A percentile compares a stretch with the other conserved stretches of the same genome.
Evolutionary conservation across 805 yeast genomes (phyloP).

Genomic region (Kodamaea hsintzibuensis): DNA sequence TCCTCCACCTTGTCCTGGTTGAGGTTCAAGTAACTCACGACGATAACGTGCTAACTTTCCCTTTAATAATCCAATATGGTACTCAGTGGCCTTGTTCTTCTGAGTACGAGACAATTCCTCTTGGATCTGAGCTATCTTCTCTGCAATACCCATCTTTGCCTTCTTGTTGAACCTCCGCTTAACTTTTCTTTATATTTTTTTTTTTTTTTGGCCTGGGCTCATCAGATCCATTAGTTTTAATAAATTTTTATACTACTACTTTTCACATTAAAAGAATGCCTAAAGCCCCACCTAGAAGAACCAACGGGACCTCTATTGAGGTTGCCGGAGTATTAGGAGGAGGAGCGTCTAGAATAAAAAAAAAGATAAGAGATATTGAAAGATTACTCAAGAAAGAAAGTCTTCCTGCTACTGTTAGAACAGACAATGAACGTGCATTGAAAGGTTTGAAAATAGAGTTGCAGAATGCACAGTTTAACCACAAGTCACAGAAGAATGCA

Average conservation of each 20-base stretch:
- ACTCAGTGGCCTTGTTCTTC: conserved; percentile 96
- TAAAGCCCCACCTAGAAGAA: conserved; percentile 17
- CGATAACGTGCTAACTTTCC: conserved; percentile 93
- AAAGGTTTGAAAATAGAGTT: conserved; percentile 64
- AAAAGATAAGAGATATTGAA: conserved; percentile 83
- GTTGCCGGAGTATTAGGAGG: conserved; percentile 34
- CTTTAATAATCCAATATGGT: conserved; percentile 89
- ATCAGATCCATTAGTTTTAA: conserved; percentile 2
- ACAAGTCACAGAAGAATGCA: conserved; percentile 52
- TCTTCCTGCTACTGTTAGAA: conserved; percentile 62
- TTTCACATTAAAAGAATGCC: conserved; percentile 15
- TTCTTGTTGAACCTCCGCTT: not conserved
- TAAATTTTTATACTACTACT: not conserved
- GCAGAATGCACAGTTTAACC: conserved; percentile 43
- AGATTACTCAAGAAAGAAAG: conserved; percentile 63
- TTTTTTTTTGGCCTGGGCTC: not conserved
- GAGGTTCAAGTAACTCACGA: conserved; percentile 88
- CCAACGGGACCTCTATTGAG: conserved; percentile 22
- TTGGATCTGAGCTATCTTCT: conserved; percentile 85
- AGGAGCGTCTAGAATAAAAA: conserved; percentile 60
- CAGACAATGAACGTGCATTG: conserved; percentile 75
- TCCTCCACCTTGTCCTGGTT: conserved; percentile 68
- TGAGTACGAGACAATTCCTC: conserved; percentile 94
- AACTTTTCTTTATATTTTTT: not conserved
- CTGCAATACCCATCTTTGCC: conserved; percentile 32